Evolutionary conservation across 2,329 filamentous ascomycete genomes (phyloP), one percentile per base, ranked within the genome.

Genomic region (Xylariomycetidae sp.): DNA sequence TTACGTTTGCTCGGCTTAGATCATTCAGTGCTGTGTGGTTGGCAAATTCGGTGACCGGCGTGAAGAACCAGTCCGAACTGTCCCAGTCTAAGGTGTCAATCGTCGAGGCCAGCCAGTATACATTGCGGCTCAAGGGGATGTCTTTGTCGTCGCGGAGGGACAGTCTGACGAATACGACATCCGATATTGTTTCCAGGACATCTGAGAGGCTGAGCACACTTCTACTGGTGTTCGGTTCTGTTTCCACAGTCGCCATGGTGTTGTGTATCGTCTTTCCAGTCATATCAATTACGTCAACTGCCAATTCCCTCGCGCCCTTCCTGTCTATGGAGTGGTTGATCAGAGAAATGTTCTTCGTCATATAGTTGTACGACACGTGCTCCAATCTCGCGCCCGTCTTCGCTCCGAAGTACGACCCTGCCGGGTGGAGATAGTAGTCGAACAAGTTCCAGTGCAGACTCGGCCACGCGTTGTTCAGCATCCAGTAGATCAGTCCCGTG

Each of bases 391-490:
- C 53, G 0, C 63, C 75, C 0, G 66, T 53, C 50, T 81, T 80
- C 12, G 68, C 65, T 3, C 79, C 78, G 37, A 72, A 82, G 41
- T 77, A 82, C 0, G 72, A 65, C 0, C 74, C 78, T 0, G 66
- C 70, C 0, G 76, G 69, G 15, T 68, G 70, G 25, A 80, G 54
- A 41, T 81, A 81, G 50, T 77, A 76, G 44, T 82, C 78, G 48
- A 80, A 80, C 5, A 80, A 55, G 33, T 76, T 74, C 78, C 79
- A 83, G 48, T 82, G 78, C 17, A 82, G 57, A 34, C 67, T 72
- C 0, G 79, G 78, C 76, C 77, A 82, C 1, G 77, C 78, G 28
- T 70, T 70, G 43, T 80, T 80, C 33, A 82, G 53, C 77, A 82
- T 82, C 78, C 78, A 82, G 57, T 82, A 82, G 12, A 82, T 70